Base-by-base conservation (phyloP, 495 filamentous ascomycete genomes). In the Penicillium dipodomyicola region DNA sequence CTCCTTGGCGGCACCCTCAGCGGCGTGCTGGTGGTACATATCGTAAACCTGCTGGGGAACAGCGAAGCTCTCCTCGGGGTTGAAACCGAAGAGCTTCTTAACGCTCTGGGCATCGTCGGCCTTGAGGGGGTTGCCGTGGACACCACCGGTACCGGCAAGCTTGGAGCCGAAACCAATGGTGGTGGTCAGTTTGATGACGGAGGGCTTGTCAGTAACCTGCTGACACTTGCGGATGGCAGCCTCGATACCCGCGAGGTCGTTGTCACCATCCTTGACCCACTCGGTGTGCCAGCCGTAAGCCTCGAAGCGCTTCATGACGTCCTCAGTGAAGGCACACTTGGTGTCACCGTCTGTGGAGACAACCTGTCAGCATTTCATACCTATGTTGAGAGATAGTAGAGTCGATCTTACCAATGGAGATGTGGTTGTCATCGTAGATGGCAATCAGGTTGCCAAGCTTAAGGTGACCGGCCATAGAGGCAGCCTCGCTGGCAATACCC, bases 391-490 rank as follows among this genome's bases (percentile, higher is more conserved):
- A 20, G 33, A n/a, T 25, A 50, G 2, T 45, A 12, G n/a, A 42
- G 10, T 19, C 9, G 10, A 35, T 44, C 82, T 64, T 77, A 89
- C 87, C 85, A 64, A 90, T 90, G 68, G 91, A 96, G 72, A 98
- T 98, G 69, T 94, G 88, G 82, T 99, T 99, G 81, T 99, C 94
- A 69, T 99, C 94, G 73, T 94, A 99, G 75, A 99, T 82, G 71
- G 83, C 84, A 71, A 99, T 97, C 59, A 99, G 79, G 83, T 97
- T 99, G 59, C 94, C 95, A 37, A 99, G 82, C 81, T 97, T 91
- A 75, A 97, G 80, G 77, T 99, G 94, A 72, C 94, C 94, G 62
- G 94, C 94, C 67, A 87, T 82, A 47, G 91, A 96, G 61, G 85
- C 91, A 59, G 94, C 95, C 79, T 99, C 94, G 70, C 82, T 82